Evolutionary conservation across 179 eudicot genomes (phyloP).

Genomic region (Sideroxylon spinosum): DNA sequence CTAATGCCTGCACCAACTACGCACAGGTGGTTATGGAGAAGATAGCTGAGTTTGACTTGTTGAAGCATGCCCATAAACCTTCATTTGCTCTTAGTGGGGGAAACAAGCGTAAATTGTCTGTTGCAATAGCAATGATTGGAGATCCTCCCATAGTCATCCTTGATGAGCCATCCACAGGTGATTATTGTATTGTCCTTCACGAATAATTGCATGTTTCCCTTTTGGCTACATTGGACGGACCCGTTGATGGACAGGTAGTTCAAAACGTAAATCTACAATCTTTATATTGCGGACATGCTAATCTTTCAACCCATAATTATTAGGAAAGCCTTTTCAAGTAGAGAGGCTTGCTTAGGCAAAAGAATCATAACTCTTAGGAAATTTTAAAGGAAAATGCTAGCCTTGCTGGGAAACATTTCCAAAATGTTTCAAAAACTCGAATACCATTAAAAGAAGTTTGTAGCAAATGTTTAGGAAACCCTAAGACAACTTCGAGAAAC

Average conservation of each 20-base stretch:
- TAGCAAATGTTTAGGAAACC: no score
- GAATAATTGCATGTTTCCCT: background rate
- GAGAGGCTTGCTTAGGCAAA: no score
- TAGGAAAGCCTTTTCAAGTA: no score
- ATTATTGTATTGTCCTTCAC: background rate
- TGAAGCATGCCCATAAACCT: conserved; percentile 78
- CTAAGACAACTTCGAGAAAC: no score
- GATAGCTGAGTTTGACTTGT: conserved; percentile 79
- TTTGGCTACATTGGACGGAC: background rate
- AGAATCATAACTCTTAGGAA: no score
- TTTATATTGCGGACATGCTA: no score
- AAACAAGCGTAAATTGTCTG: conserved; percentile 94
- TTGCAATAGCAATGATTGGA: conserved; percentile 98
- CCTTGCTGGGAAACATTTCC: no score
- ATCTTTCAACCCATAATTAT: no score
- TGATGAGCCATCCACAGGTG: conserved; percentile 98
- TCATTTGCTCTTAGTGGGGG: conserved; percentile 92
- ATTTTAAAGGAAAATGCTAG: no score
- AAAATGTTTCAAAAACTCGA: no score
- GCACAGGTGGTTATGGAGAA: conserved; percentile 86
- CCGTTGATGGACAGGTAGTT: background rate
- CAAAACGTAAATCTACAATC: no score
- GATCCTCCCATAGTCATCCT: conserved; percentile 96
- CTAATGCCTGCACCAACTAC: conserved; percentile 12
- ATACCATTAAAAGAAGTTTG: no score